Evolutionary conservation across 108 stramenopile species (phyloP).

Genomic region (Skeletonema costatum): DNA sequence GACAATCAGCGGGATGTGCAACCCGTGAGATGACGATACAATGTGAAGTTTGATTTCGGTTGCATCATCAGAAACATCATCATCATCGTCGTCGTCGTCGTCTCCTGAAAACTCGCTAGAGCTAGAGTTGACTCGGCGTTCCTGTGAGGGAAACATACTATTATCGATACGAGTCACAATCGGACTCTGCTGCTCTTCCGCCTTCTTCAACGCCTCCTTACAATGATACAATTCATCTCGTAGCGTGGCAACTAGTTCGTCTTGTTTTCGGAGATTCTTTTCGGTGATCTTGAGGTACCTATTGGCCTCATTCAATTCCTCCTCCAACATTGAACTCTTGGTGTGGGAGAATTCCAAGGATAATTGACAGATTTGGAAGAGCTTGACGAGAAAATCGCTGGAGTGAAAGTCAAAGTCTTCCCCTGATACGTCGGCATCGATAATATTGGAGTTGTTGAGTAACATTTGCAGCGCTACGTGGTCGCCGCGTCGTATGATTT

Average conservation of each 20-base stretch:
- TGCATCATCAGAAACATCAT: background rate
- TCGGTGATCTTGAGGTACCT: conserved; percentile 31
- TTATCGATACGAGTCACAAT: background rate
- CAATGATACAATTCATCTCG: conserved; percentile 21
- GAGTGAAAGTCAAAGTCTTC: conserved; percentile 58
- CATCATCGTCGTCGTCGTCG: background rate
- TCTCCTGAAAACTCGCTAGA: background rate
- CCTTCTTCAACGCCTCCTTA: conserved; percentile 11
- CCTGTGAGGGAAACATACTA: conserved; percentile 28
- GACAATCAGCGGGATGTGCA: conserved; percentile 22
- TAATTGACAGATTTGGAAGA: conserved; percentile 62
- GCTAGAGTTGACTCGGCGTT: background rate
- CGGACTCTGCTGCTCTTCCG: background rate
- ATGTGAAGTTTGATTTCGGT: conserved; percentile 36
- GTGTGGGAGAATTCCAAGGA: conserved; percentile 65
- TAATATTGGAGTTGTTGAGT: conserved; percentile 34
- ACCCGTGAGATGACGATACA: conserved; percentile 29
- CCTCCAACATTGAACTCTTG: conserved; percentile 57
- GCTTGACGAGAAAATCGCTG: conserved; percentile 59
- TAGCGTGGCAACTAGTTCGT: conserved; percentile 30
- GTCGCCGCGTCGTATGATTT: background rate
- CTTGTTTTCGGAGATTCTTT: conserved; percentile 18
- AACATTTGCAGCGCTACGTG: background rate
- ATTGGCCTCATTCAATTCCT: conserved; percentile 48
- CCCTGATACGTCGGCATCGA: conserved; percentile 51